These are phyloP conservation scores for Fusarium duplospermum DNA, from an alignment of 2,329 filamentous ascomycete genomes.

Conservation along the genomic window DNA sequence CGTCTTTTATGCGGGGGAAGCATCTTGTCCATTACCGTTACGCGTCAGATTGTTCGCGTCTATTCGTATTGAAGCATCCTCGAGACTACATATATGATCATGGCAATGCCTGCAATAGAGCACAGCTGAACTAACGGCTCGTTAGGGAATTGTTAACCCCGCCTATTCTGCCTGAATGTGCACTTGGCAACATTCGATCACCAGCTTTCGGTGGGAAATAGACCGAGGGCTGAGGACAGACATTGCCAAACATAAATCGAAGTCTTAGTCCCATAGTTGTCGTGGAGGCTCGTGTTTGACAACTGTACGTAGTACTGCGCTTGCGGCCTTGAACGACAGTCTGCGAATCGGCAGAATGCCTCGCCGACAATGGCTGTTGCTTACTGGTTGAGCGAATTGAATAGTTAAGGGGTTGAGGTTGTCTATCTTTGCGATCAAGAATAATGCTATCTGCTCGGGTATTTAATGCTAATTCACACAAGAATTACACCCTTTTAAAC, in stretches of 20 bases:
- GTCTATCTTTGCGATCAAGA: neutral
- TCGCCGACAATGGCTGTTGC: neutral
- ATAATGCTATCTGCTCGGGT: neutral
- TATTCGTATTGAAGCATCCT: too few species aligned
- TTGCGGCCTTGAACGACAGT: too few species aligned
- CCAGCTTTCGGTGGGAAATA: neutral
- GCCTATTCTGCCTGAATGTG: neutral
- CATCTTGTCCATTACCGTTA: too few species aligned
- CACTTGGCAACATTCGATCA: neutral
- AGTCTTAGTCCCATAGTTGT: too few species aligned
- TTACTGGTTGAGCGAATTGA: neutral
- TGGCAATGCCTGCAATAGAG: too few species aligned
- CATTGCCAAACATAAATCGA: too few species aligned
- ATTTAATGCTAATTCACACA: neutral
- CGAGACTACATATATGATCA: too few species aligned
- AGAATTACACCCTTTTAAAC: too few species aligned
- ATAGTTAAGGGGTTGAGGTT: rapidly evolving
- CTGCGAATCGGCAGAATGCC: neutral
- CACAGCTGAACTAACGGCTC: neutral
- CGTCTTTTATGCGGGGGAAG: too few species aligned
- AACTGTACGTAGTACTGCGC: too few species aligned
- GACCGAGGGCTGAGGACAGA: neutral
- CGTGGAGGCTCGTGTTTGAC: too few species aligned
- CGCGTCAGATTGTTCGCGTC: too few species aligned
- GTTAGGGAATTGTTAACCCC: neutral